Evolutionary conservation across 805 yeast species (phyloP).

Genomic region (Priceomyces fermenticarens): DNA sequence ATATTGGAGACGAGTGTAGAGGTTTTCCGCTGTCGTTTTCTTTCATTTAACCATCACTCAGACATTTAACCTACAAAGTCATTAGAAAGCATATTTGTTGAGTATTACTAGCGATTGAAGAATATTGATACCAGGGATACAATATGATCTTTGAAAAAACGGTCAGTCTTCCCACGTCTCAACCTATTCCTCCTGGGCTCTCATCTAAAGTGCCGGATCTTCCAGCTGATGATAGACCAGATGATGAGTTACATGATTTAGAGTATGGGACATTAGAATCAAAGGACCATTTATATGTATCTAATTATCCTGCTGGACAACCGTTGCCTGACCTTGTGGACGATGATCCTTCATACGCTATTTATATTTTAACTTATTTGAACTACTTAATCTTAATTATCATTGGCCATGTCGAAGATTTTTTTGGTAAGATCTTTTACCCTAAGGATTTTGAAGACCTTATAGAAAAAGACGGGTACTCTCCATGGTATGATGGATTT

Average conservation of each 20-base stretch:
- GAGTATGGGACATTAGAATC: conserved; percentile 76
- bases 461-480: conserved; percentile 80
- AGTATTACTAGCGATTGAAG: too few relatives aligned
- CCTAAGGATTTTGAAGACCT: conserved; percentile 65
- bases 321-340: conserved; percentile 61
- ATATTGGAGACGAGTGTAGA: too few relatives aligned
- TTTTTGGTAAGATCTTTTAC: conserved; percentile 71
- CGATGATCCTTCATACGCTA: conserved; percentile 85
- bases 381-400: conserved; percentile 81
- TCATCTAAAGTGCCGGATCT: conserved; percentile 34
- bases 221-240: conserved; percentile 32
- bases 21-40: too few relatives aligned
- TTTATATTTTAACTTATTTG: conserved; percentile 77
- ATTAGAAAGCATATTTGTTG: too few relatives aligned
- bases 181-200: conserved; percentile 6
- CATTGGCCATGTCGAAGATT: conserved; percentile 89
- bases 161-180: conserved; percentile 1
- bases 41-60: too few relatives aligned
- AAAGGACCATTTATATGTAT: conserved; percentile 59
- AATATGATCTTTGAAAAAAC: background rate
- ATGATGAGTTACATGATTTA: conserved; percentile 41
- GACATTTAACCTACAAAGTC: too few relatives aligned
- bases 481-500: conserved; percentile 93
- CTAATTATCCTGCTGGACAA: conserved; percentile 53
- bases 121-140: too few relatives aligned